phyloP scores from a whole-genome alignment of 371 early-diverging fungal genomes.

The Choanephora cucurbitarum region DNA sequence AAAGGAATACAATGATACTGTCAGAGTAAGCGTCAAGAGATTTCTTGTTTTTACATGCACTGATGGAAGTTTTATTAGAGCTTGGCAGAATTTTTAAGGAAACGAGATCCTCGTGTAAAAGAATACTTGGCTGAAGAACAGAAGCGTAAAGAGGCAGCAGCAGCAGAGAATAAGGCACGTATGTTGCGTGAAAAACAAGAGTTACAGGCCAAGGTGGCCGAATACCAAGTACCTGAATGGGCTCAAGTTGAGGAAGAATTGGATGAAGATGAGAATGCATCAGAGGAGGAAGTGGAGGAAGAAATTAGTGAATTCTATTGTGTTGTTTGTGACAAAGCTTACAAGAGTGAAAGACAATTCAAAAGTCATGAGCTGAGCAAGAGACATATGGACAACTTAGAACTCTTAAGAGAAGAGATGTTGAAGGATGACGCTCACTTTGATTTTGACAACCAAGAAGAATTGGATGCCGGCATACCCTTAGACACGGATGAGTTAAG shows the following conservation, averaged over 20 bases:
- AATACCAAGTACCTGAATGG: conserved; percentile 68
- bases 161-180: conserved; percentile 56
- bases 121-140: conserved; percentile 53
- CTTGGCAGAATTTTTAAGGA: conserved; percentile 61
- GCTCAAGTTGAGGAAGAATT: conserved; percentile 47
- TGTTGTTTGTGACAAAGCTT: conserved; percentile 80
- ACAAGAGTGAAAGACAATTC: conserved; percentile 75
- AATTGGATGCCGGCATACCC: conserved; percentile 6
- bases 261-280: conserved; percentile 26
- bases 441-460: conserved; percentile 31
- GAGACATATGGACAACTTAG: conserved; percentile 73
- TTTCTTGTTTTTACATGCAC: neutral
- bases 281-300: conserved; percentile 44
- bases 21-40: conserved; percentile 52
- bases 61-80: conserved; percentile 22
- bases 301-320: conserved; percentile 63
- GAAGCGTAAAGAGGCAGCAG: conserved; percentile 52
- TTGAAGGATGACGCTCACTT: conserved; percentile 57
- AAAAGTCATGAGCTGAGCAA: conserved; percentile 76
- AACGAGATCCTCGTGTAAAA: conserved; percentile 80
- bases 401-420: conserved; percentile 67
- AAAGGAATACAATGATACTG: conserved; percentile 84
- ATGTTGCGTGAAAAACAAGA: conserved; percentile 55
- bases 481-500: neutral
- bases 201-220: conserved; percentile 49